A percentile compares a stretch with the other conserved stretches of the same genome.
phyloP scores from a whole-genome alignment of 345 rosid species.

The Eucalyptus grandis region DNA sequence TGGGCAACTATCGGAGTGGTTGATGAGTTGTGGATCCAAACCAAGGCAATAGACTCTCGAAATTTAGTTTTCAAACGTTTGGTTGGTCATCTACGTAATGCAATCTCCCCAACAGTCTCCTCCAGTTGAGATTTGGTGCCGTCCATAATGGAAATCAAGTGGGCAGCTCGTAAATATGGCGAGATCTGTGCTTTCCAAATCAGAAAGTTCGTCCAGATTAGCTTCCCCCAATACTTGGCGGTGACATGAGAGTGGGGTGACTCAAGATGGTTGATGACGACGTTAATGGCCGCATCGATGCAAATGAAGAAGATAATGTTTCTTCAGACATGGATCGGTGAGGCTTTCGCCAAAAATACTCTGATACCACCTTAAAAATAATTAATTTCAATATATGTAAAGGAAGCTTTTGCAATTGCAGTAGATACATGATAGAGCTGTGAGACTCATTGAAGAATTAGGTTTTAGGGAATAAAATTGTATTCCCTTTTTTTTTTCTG shows the following conservation, averaged over 20 bases:
- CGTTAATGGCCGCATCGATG: fast-evolving
- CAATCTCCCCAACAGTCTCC: neutral
- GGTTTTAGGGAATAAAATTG: neutral
- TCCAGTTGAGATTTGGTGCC: fast-evolving
- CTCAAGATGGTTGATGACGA: neutral
- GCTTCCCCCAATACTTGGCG: neutral
- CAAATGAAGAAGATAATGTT: neutral
- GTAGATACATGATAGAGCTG: neutral
- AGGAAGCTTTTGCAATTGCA: neutral
- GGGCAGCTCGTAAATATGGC: neutral
- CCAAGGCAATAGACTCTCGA: neutral
- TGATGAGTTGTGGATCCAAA: fast-evolving
- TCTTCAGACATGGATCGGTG: neutral
- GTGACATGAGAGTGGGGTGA: neutral
- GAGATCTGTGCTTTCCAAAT: neutral
- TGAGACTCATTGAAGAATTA: neutral
- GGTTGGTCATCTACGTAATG: neutral
- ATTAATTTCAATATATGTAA: neutral
- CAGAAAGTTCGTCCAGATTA: neutral
- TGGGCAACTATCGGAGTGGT: neutral
- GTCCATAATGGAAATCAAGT: neutral
- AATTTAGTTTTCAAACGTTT: neutral
- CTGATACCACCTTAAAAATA: neutral
- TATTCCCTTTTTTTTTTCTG: no score
- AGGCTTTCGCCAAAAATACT: neutral